phyloP scores from a whole-genome alignment of 176 grass and related monocot genomes.

The Saccharum officinarum region DNA sequence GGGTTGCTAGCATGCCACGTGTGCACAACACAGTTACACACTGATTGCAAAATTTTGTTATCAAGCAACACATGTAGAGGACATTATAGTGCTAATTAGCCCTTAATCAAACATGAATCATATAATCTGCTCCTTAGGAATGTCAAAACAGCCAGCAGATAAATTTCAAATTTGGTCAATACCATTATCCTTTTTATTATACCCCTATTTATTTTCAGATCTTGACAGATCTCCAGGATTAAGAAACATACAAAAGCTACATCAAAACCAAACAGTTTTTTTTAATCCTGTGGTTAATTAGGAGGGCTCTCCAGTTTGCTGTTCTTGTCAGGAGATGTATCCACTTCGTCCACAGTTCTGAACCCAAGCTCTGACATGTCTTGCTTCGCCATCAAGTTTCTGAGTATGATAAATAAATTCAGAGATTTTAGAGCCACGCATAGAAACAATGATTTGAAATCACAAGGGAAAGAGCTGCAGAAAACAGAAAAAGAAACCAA shows the following conservation, averaged over 20 bases:
- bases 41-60: not conserved
- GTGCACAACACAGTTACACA: not conserved
- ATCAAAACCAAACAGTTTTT: slow-evolving; percentile 14
- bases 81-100: not conserved
- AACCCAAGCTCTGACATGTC: slow-evolving; percentile 79
- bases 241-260: slow-evolving; percentile 11
- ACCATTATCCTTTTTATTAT: not conserved
- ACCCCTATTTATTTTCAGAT: slow-evolving; percentile 1
- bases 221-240: not conserved
- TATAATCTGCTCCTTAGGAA: not conserved
- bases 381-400: slow-evolving; percentile 85
- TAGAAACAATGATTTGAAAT: slow-evolving; percentile 7
- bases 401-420: not conserved
- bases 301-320: slow-evolving; percentile 9
- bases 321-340: slow-evolving; percentile 20
- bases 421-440: not conserved
- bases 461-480: not conserved
- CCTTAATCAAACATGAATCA: not conserved
- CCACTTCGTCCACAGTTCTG: slow-evolving; percentile 11
- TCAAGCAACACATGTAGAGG: not conserved
- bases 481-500: not conserved
- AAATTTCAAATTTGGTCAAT: not conserved
- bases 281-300: slow-evolving; percentile 10
- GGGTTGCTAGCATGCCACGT: no score
- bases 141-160: not conserved